Evolutionary conservation across 2,329 filamentous ascomycete genomes (phyloP), one percentile per base, ranked within the genome.

Genomic region (Arthrobotrys iridis): DNA sequence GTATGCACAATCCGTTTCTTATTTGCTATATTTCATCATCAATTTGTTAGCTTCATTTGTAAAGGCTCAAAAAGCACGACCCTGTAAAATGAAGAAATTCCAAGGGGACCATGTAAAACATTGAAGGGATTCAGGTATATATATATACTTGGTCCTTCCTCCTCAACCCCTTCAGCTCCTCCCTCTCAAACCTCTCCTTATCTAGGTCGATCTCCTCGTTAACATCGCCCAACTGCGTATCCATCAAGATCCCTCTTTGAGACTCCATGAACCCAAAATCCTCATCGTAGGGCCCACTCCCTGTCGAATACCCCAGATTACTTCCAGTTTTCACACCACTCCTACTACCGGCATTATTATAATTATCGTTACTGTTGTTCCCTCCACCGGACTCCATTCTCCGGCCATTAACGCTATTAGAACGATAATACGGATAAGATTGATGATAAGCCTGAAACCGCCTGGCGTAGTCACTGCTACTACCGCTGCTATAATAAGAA

Each of bases 141-240:
- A 67, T 3, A 22, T 24, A 41, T 52, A 75, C 71, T 63, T 68
- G 18, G 52, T 75, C 71, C 20, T 15, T 63, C 22, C 24, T 22
- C 22, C 45, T 62, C 57, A 75, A 37, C 20, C 7, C 18, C 63
- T 64, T 63, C 63, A 75, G 22, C 45, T 75, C 71, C 40, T 67
- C 63, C 30, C 55, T 55, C 26, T 75, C 62, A 58, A 75, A 68
- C 37, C 33, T 41, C 18, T 75, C 71, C 11, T 68, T 75, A 52
- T 75, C 57, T 11, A 75, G n/a, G 52, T 75, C 71, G 48, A 75
- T 63, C 20, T 75, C 71, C 30, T 75, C 55, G 2, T 22, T 50
- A 1, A 15, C 63, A 8, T 46, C 71, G 2, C 59, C 62, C 28
- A 75, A 40, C 11, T 22, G 35, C 28, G 52, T 67, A 15, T 48